Conservation (phyloP, 2,329 filamentous ascomycete species). For the Aspergillus ochraceoroseus region DNA sequence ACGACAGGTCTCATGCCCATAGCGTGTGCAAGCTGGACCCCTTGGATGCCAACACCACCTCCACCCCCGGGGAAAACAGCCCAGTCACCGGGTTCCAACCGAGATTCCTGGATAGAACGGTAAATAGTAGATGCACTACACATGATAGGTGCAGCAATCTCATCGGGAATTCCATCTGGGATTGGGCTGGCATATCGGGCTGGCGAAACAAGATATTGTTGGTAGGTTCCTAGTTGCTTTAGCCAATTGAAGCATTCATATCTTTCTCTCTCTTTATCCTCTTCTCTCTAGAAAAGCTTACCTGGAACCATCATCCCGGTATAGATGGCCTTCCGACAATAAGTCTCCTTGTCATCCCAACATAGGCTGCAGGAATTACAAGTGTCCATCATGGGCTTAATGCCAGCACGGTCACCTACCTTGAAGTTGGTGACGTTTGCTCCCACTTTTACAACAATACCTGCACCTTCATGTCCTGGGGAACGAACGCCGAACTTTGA, state of each 20-base stretch:
- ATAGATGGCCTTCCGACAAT: constrained; percentile 31
- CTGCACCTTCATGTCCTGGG: constrained; percentile 55
- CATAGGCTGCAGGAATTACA: constrained; percentile 51
- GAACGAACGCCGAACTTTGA: constrained; percentile 43
- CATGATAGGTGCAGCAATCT: constrained; percentile 58
- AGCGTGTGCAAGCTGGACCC: constrained; percentile 51
- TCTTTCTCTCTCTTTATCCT: neutral
- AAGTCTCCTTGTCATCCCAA: constrained; percentile 51
- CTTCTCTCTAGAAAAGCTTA: constrained; percentile 20
- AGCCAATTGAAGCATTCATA: too few species aligned
- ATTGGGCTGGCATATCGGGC: constrained; percentile 53
- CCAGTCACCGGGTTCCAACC: constrained; percentile 51
- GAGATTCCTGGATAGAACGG: constrained; percentile 51
- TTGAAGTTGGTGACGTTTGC: constrained; percentile 51
- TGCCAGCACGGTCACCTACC: constrained; percentile 51
- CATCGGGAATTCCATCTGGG: constrained; percentile 52
- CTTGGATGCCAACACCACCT: constrained; percentile 55
- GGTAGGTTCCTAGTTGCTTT: constrained; percentile 53
- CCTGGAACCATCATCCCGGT: constrained; percentile 43
- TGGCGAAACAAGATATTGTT: constrained; percentile 56
- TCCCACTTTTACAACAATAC: constrained; percentile 55
- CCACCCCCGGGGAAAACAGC: constrained; percentile 44
- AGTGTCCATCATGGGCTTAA: constrained; percentile 50
- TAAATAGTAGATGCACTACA: constrained; percentile 57
- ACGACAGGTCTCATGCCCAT: constrained; percentile 56